These are phyloP conservation scores for Mycena galericulata DNA, from an alignment of 768 basidiomycete genomes.

Conservation along the genomic window DNA sequence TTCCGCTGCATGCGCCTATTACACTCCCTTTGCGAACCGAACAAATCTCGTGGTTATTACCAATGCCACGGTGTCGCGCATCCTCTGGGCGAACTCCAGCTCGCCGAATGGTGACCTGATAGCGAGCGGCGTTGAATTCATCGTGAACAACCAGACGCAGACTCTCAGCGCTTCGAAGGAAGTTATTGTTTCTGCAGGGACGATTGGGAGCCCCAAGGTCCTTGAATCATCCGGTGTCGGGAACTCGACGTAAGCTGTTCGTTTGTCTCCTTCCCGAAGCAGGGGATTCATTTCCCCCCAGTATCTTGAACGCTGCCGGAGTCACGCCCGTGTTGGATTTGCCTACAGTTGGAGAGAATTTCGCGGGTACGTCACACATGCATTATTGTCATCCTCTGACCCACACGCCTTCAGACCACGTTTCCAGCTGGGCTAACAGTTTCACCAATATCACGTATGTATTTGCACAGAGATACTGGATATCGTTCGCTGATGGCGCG, in stretches of 20 bases:
- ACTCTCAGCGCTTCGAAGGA: conserved; percentile 62
- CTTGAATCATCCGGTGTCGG: conserved; percentile 50
- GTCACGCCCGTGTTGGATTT: conserved; percentile 54
- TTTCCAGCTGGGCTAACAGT: conserved; percentile 48
- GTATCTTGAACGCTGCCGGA: conserved; percentile 58
- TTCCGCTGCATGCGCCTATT: too few species aligned
- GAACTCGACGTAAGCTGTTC: conserved; percentile 45
- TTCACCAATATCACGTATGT: conserved; percentile 47
- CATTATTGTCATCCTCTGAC: too few species aligned
- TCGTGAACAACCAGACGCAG: conserved; percentile 43
- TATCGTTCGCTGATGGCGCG: too few species aligned
- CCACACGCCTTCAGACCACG: conserved; percentile 39
- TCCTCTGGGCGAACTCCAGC: conserved; percentile 51
- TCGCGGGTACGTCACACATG: too few species aligned
- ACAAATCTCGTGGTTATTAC: conserved; percentile 69
- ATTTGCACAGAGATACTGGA: not conserved
- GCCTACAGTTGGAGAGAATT: too few species aligned
- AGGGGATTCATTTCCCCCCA: conserved; percentile 12
- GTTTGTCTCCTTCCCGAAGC: not conserved
- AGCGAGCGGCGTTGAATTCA: conserved; percentile 63
- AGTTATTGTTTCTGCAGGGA: conserved; percentile 60
- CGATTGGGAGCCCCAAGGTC: too few species aligned
- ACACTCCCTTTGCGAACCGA: conserved; percentile 41
- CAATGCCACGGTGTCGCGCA: conserved; percentile 64
- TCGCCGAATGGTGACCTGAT: conserved; percentile 44